A percentile compares a stretch with the other conserved stretches of the same genome.
Conservation (phyloP, 106 monocot species). For the Dendrobium chrysotoxum region DNA sequence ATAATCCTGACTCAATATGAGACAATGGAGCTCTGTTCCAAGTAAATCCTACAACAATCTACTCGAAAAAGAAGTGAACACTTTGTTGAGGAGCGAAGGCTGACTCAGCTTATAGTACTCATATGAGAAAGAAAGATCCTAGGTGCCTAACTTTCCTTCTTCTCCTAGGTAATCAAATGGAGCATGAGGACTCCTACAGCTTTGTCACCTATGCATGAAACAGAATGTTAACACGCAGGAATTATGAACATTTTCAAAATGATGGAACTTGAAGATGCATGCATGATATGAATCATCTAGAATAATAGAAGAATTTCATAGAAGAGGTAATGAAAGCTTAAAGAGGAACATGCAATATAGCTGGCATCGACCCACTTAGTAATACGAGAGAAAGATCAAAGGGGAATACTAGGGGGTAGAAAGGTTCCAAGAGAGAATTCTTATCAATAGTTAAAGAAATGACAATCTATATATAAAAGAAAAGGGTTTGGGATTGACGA, state of each 20-base stretch:
- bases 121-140: conserved; percentile 4
- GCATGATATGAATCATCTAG: neutral
- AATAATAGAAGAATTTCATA: neutral
- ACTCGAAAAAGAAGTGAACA: neutral
- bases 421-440: conserved; percentile 1
- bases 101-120: neutral
- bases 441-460: neutral
- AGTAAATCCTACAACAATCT: neutral
- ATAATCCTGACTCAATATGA: conserved; percentile 4
- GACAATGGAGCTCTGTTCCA: neutral
- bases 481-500: too few species aligned
- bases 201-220: conserved; percentile 4
- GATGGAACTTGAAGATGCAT: conserved; percentile 2
- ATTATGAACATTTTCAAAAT: neutral
- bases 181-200: neutral
- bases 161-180: neutral
- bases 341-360: neutral
- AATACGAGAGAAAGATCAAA: neutral
- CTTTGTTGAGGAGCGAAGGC: neutral
- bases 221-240: neutral
- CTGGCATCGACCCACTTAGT: neutral
- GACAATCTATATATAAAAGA: neutral
- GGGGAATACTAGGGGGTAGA: neutral
- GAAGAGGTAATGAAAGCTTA: neutral
- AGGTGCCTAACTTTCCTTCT: neutral